Evolutionary conservation across 768 basidiomycete species (phyloP).

Genomic region (Russula sp.): DNA sequence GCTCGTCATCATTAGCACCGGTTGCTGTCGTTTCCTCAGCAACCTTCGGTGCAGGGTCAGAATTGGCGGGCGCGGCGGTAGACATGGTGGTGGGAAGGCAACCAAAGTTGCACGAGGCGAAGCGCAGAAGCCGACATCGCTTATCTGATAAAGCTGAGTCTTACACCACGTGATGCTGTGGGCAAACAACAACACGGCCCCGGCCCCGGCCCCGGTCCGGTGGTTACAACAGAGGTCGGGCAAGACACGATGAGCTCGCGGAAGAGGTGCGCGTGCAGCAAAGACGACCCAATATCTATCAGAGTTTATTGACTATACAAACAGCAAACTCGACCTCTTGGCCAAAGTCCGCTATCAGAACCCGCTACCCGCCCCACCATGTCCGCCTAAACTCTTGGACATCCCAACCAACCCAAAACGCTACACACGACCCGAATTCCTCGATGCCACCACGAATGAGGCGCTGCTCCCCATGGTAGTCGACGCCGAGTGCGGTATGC

Average conservation of each 20-base stretch:
- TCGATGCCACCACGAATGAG: conserved; percentile 73
- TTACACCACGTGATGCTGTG: background rate
- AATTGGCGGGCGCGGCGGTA: conserved; percentile 5
- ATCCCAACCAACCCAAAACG: conserved; percentile 87
- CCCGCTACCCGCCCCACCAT: conserved; percentile 92
- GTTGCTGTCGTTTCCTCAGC: conserved; percentile 17
- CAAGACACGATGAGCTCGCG: conserved; percentile 42
- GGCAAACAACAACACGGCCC: background rate
- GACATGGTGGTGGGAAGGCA: conserved; percentile 10
- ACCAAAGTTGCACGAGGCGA: background rate
- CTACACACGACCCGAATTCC: conserved; percentile 81
- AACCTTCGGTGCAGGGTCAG: conserved; percentile 12
- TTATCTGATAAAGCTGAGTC: conserved; percentile 13
- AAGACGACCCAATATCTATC: background rate
- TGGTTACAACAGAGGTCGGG: background rate
- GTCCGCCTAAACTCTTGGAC: conserved; percentile 90
- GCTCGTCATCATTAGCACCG: conserved; percentile 36
- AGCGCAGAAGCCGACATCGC: background rate
- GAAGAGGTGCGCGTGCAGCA: conserved; percentile 39
- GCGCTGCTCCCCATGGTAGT: conserved; percentile 91
- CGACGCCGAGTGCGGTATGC: conserved; percentile 96
- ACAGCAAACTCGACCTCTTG: conserved; percentile 81
- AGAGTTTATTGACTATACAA: conserved; percentile 7
- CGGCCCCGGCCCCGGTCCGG: too few relatives aligned
- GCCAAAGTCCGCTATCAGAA: conserved; percentile 92